These are phyloP conservation scores for Notholithocarpus densiflorus DNA, from an alignment of 306 rosid species.

Conservation along the genomic window DNA sequence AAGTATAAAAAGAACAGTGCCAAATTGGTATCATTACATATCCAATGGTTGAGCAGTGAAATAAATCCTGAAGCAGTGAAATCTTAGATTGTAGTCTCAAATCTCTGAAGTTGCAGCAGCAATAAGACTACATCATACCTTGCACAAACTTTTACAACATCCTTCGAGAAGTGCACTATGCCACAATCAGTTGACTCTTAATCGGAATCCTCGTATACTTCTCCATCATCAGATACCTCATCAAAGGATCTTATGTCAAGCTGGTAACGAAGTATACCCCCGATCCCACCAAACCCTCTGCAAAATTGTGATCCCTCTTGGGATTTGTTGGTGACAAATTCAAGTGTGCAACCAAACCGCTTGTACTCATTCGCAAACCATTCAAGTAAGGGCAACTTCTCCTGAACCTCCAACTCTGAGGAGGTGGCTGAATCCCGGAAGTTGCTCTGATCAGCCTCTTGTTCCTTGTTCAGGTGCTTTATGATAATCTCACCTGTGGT, in stretches of 20 bases:
- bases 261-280: slow-evolving; percentile 10
- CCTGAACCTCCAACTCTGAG: slow-evolving; percentile 1
- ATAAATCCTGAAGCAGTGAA: not conserved
- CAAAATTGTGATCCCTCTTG: slow-evolving; percentile 13
- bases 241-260: slow-evolving; percentile 4
- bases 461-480: slow-evolving; percentile 7
- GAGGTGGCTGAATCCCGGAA: not conserved
- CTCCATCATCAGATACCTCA: slow-evolving; percentile 5
- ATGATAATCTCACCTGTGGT: not conserved
- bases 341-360: not conserved
- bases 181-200: not conserved
- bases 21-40: not conserved
- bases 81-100: not conserved
- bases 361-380: slow-evolving; percentile 4
- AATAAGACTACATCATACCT: not conserved
- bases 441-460: slow-evolving; percentile 4
- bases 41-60: not conserved
- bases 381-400: not conserved
- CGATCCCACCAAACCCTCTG: slow-evolving; percentile 3
- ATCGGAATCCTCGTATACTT: not conserved
- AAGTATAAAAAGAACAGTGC: not conserved
- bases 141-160: not conserved
- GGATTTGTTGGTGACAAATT: slow-evolving; percentile 7
- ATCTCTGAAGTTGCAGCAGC: not conserved
- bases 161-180: not conserved